Percentiles rank a stretch among this genome's conserved stretches.
These are phyloP conservation scores for Cyanidiococcus yangmingshanensis DNA, from an alignment of 23 red algal species.

Conservation along the genomic window DNA sequence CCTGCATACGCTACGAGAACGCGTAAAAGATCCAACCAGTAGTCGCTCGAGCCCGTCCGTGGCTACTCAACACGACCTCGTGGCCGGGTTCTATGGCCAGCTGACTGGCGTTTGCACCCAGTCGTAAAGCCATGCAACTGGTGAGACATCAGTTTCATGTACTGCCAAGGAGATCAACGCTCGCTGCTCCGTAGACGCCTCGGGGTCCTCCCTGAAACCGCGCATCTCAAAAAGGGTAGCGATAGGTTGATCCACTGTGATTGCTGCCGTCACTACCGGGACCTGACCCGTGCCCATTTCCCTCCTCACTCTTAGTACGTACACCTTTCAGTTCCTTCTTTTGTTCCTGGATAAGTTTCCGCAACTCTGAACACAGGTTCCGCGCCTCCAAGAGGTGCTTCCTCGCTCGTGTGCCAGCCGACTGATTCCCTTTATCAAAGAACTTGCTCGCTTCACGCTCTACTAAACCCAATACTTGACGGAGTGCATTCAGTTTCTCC, in stretches of 20 bases:
- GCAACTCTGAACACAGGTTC: background rate
- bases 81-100: too few relatives aligned
- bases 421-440: background rate
- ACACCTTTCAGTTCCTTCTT: background rate
- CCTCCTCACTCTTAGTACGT: background rate
- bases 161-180: too few relatives aligned
- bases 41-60: too few relatives aligned
- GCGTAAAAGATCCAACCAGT: too few relatives aligned
- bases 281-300: background rate
- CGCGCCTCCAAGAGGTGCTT: background rate
- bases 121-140: too few relatives aligned
- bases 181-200: too few relatives aligned
- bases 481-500: conserved; percentile 2
- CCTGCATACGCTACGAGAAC: too few relatives aligned
- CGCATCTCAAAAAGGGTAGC: background rate
- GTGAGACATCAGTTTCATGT: too few relatives aligned
- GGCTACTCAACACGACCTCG: too few relatives aligned
- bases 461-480: background rate
- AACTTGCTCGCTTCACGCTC: conserved; percentile 16
- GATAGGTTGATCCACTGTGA: background rate
- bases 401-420: background rate
- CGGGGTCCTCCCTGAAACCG: too few relatives aligned
- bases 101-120: too few relatives aligned
- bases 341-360: conserved; percentile 5
- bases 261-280: background rate